A percentile compares a stretch with the other conserved stretches of the same genome.
These are phyloP conservation scores for Saccharomyces paradoxus DNA, from an alignment of 805 yeast genomes.

Conservation along the genomic window DNA sequence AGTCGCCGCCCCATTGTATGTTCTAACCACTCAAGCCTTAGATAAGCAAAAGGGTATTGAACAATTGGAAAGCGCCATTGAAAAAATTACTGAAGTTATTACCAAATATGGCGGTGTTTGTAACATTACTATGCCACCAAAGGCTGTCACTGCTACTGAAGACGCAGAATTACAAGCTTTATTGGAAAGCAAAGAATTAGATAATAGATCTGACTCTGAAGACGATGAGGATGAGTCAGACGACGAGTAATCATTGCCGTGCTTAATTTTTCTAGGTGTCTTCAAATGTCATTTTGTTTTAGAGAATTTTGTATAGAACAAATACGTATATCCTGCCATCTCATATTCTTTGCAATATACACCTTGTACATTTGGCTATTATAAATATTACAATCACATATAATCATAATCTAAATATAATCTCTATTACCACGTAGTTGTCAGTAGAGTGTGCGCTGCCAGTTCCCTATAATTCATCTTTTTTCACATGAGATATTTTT, in stretches of 20 bases:
- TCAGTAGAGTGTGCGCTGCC: neutral
- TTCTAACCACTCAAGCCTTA: slow-evolving; percentile 82
- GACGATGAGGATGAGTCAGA: slow-evolving; percentile 59
- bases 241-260: slow-evolving; percentile 28
- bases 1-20: slow-evolving; percentile 96
- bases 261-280: neutral
- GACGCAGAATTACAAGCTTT: slow-evolving; percentile 96
- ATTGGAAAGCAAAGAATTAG: slow-evolving; percentile 87
- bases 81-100: slow-evolving; percentile 62
- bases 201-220: slow-evolving; percentile 75
- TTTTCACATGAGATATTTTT: neutral
- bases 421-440: neutral
- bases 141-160: slow-evolving; percentile 96
- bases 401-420: neutral
- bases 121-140: slow-evolving; percentile 94
- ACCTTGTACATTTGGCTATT: neutral
- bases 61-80: slow-evolving; percentile 70
- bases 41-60: slow-evolving; percentile 87
- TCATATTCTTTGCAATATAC: neutral
- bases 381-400: neutral
- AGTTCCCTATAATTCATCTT: neutral
- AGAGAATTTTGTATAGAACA: neutral
- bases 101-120: slow-evolving; percentile 73
- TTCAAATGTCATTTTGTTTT: neutral
- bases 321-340: neutral